These are phyloP conservation scores for Aspergillus indologenus DNA, from an alignment of 495 filamentous ascomycete species.

Conservation along the genomic window DNA sequence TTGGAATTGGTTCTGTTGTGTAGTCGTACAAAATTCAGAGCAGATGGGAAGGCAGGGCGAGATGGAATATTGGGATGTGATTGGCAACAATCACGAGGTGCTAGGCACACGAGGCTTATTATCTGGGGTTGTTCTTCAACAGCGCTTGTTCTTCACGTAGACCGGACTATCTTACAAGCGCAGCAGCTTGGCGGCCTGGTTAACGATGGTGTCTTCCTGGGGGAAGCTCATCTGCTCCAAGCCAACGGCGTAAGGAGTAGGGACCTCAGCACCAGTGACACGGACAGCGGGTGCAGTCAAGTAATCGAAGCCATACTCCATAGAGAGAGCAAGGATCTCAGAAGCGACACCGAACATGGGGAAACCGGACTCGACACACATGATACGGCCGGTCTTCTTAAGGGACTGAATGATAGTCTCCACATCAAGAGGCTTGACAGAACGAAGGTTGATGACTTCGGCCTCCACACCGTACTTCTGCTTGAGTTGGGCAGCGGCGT, in stretches of 20 bases:
- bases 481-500: constrained; percentile 84
- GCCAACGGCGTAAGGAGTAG: constrained; percentile 84
- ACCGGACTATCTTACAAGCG: constrained; percentile 53
- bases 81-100: constrained; percentile 25
- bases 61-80: constrained; percentile 23
- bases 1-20: constrained; percentile 24
- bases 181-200: constrained; percentile 80
- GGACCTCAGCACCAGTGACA: constrained; percentile 93
- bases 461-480: constrained; percentile 93
- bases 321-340: constrained; percentile 88
- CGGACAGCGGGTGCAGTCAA: constrained; percentile 88
- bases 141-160: constrained; percentile 14
- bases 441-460: constrained; percentile 97
- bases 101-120: constrained; percentile 34
- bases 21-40: constrained; percentile 42
- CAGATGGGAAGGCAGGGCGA: constrained; percentile 22
- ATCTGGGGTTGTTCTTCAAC: constrained; percentile 19
- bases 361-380: constrained; percentile 94
- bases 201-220: constrained; percentile 74
- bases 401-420: constrained; percentile 93
- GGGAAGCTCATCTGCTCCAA: constrained; percentile 94
- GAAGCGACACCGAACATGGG: constrained; percentile 87
- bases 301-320: constrained; percentile 99
- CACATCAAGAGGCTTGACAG: constrained; percentile 92
- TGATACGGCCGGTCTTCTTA: constrained; percentile 93